Conservation (phyloP, 345 rosid genomes). For the Aquilaria yunnanensis region DNA sequence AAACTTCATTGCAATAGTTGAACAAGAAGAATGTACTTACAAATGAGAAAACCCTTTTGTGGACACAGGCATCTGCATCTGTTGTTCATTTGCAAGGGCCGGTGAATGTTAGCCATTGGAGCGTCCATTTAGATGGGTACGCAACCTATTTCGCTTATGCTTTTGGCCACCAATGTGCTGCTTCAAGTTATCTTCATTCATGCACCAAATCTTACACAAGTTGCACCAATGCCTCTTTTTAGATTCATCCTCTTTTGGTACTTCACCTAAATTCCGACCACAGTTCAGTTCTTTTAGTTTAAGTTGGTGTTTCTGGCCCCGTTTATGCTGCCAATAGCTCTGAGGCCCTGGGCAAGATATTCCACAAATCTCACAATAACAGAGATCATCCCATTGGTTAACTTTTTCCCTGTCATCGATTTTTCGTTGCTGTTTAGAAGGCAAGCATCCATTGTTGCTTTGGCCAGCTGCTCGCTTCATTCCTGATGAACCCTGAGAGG, state of each 20-base stretch:
- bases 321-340: conserved; percentile 17
- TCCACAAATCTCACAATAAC: conserved; percentile 20
- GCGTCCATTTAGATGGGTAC: too few relatives aligned
- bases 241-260: background rate
- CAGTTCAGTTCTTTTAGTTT: conserved; percentile 11
- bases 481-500: background rate
- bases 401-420: background rate
- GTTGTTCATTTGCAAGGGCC: too few relatives aligned
- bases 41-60: too few relatives aligned
- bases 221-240: conserved; percentile 9
- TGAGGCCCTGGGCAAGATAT: conserved; percentile 11
- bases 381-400: background rate
- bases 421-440: conserved; percentile 1
- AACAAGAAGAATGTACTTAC: too few relatives aligned
- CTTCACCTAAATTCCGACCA: background rate
- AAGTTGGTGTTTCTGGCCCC: conserved; percentile 20
- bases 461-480: conserved; percentile 1
- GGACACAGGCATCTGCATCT: too few relatives aligned
- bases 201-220: conserved; percentile 20
- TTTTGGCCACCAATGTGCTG: conserved; percentile 12
- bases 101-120: too few relatives aligned
- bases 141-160: conserved; percentile 10
- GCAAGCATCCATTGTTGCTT: conserved; percentile 8
- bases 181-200: conserved; percentile 7
- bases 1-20: too few relatives aligned